Base-by-base conservation (phyloP, 805 yeast genomes). In the Kodamaea fukazawae region DNA sequence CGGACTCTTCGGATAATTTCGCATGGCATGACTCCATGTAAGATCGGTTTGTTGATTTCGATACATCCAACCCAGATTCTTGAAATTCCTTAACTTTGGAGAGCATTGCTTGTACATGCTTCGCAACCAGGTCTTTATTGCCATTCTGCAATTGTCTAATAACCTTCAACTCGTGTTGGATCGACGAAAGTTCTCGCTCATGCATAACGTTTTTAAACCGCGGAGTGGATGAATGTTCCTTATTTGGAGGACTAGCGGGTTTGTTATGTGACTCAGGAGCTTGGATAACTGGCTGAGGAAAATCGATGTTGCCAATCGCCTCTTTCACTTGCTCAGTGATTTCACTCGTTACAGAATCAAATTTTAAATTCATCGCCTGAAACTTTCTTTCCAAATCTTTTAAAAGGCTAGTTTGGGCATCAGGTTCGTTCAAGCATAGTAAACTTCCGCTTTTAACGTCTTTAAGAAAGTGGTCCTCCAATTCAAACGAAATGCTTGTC, bases 11-110 rank as follows among this genome's bases (percentile, higher is more conserved):
- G 6, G 95, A 85, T 16, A 93, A 70, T 50, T 78, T 80, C 4
- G 66, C 56, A 54, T 86, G 88, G 39, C 96, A 85, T 12, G 73
- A 73, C 32, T 82, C 88, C 82, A 93, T 84, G 51, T 86, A 88
- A 1, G 70, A 55, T 35, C 83, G 50, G 42, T 67, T 67, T 41
- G 74, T 55, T 34, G 69, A 46, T 47, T 57, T 54, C 5, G 66
- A 53, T 7, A 54, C 53, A 14, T 55, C 70, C 8, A 78, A 53
- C 0, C 78, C 71, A 3, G 69, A 45, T 1, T 70, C 65, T 48
- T 78, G 80, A 46, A 86, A 73, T n/a, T 70, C 67, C 11, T 67
- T 62, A 2, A 84, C 60, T 40, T 78, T 71, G 2, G 54, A 58
- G 10, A 71, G 50, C 16, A 85, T 56, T 2, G 60, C 64, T 3